These are phyloP conservation scores for Fagus crenata DNA, from an alignment of 306 rosid genomes.

Conservation along the genomic window DNA sequence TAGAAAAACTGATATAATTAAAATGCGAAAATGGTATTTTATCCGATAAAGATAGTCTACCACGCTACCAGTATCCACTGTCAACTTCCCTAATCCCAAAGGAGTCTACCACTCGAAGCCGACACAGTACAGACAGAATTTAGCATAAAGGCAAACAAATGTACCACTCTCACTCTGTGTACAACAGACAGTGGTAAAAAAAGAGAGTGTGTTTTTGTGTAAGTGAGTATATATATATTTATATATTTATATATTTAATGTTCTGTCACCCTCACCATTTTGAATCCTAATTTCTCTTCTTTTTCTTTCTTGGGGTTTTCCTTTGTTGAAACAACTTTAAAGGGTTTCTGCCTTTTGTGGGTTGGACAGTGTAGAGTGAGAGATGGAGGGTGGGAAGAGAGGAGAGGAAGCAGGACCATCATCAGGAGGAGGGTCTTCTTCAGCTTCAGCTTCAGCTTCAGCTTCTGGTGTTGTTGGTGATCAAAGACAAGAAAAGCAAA, in stretches of 20 bases:
- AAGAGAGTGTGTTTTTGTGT: neutral
- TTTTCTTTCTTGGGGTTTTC: slow-evolving; percentile 1
- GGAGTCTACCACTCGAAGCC: neutral
- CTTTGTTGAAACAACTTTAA: slow-evolving; percentile 1
- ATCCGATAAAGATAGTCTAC: too few species aligned
- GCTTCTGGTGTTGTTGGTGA: slow-evolving; percentile 39
- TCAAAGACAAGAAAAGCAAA: slow-evolving; percentile 30
- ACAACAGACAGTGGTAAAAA: neutral
- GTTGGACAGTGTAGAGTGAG: slow-evolving; percentile 5
- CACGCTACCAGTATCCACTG: neutral
- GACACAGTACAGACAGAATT: neutral
- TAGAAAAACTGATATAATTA: too few species aligned
- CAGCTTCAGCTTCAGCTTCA: slow-evolving; percentile 41
- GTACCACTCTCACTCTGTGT: too few species aligned
- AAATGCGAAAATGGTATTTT: too few species aligned
- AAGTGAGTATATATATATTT: neutral
- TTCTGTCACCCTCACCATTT: neutral
- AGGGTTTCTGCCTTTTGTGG: neutral
- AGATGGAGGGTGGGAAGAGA: slow-evolving; percentile 66
- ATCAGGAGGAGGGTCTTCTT: slow-evolving; percentile 37
- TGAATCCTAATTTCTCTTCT: neutral
- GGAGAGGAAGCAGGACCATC: slow-evolving; percentile 67
- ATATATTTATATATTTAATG: neutral
- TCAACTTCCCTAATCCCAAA: neutral
- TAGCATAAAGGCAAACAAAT: neutral